A percentile compares a stretch with the other conserved stretches of the same genome.
Conservation (phyloP, 768 basidiomycete species). For the Russula brevipes region DNA sequence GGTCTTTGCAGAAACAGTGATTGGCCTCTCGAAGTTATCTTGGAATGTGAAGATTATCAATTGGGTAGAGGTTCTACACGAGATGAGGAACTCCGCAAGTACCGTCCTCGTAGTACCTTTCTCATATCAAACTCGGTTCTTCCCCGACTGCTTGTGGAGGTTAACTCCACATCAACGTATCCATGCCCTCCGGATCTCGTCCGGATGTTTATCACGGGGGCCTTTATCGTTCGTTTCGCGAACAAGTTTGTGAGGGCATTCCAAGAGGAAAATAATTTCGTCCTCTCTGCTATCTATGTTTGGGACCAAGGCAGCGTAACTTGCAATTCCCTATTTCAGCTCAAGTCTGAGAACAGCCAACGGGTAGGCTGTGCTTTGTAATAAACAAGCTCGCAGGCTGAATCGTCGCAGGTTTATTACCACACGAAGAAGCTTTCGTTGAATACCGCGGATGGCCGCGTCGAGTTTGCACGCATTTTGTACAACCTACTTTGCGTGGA, state of each 20-base stretch:
- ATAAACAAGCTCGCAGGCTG: not conserved
- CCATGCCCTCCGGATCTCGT: not conserved
- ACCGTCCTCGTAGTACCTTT: not conserved
- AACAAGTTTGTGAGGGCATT: not conserved
- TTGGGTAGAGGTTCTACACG: too few species aligned
- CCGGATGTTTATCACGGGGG: not conserved
- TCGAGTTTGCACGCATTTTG: too few species aligned
- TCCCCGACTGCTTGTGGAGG: not conserved
- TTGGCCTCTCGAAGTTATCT: not conserved
- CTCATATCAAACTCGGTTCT: not conserved
- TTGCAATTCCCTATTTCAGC: not conserved
- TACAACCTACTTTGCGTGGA: too few species aligned
- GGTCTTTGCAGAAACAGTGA: not conserved
- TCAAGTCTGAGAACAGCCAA: not conserved
- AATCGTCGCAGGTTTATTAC: not conserved
- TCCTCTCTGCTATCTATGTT: not conserved
- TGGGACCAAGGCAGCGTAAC: not conserved
- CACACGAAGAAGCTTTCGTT: not conserved
- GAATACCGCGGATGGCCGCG: not conserved
- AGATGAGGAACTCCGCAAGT: not conserved
- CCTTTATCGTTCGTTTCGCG: not conserved
- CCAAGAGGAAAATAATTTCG: not conserved
- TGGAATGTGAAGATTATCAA: not conserved
- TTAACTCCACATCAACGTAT: not conserved
- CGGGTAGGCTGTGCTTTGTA: not conserved